Evolutionary conservation across 1,284 basidiomycete genomes (phyloP), one percentile per base, ranked within the genome.

Genomic region (Naganishia sp.): DNA sequence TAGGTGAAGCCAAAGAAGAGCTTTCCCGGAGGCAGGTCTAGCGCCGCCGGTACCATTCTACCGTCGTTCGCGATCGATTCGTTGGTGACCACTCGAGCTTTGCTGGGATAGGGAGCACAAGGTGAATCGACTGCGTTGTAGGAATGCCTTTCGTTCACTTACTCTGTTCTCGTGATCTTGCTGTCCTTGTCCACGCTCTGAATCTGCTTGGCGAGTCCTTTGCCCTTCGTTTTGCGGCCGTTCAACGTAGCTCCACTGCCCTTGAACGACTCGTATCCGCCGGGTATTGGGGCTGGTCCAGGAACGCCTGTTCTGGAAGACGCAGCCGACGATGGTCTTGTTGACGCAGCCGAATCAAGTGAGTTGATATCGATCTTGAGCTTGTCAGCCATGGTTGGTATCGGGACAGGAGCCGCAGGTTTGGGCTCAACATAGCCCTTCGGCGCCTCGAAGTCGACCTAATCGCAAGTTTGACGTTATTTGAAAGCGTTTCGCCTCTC

Each of bases 381-480:
- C 80, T 97, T 98, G 61, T 90, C 90, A 0, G 95, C 94, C 95
- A 99, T 98, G 1, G 94, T 98, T 10, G 90, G 80, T 10, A 88
- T 87, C 1, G 94, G 88, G 1, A 87, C 86, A 2, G 90, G 85
- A 63, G 90, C 90, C 6, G 54, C 48, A n/a, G 65, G 61, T 6
- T 89, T 88, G 0, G 95, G 96, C 78, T 99, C 96, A 25, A 95
- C 90, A 72, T 87, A 87, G 36, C 85, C 85, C 57, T 84, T 81
- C 1, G 85, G 85, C 6, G 84, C 77, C 0, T 81, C 85, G 73
- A 86, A 86, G 72, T 86, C 85, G 66, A 86, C 85, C 74, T 76
- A 55, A 25, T 50, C 5, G n/a, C 43, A 28, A 11, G 13, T 33
- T 23, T 15, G 16, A 13, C 50, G 36, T 55, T 4, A 39, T n/a